These are phyloP conservation scores for Juglanconis oblonga DNA, from an alignment of 2,329 filamentous ascomycete species.

Conservation along the genomic window DNA sequence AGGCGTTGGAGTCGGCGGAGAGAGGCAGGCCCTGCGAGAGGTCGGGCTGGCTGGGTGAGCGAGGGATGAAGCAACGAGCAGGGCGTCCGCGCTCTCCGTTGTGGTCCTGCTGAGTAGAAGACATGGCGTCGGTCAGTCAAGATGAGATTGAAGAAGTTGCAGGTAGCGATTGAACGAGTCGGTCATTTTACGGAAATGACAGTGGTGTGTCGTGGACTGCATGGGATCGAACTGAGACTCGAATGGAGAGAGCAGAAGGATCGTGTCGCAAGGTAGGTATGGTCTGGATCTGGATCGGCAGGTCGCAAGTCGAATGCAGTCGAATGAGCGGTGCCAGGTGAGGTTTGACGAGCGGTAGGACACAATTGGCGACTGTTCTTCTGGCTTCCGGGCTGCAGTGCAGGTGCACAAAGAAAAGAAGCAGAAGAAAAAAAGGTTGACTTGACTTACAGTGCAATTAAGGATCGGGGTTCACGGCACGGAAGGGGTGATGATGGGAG, in stretches of 20 bases:
- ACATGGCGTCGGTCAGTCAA: constrained; percentile 15
- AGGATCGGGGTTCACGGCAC: no score
- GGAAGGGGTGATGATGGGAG: background rate
- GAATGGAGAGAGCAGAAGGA: background rate
- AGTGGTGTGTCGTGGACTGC: background rate
- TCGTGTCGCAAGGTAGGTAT: background rate
- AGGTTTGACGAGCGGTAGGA: constrained; percentile 18
- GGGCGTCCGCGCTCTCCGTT: constrained; percentile 5
- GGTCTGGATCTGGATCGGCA: constrained; percentile 4
- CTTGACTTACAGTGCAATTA: constrained; percentile 23
- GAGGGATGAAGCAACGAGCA: constrained; percentile 8
- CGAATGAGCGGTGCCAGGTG: constrained; percentile 2
- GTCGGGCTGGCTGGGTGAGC: constrained; percentile 11
- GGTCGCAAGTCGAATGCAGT: background rate
- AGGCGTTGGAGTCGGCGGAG: constrained; percentile 14
- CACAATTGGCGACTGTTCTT: constrained; percentile 13
- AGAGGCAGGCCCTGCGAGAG: constrained; percentile 6
- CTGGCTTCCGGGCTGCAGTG: constrained; percentile 12
- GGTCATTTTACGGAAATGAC: background rate
- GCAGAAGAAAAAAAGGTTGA: background rate
- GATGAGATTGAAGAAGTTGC: background rate
- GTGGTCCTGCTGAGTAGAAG: constrained; percentile 12
- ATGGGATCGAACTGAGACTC: background rate
- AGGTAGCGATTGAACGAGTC: background rate
- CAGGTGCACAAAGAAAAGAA: constrained; percentile 5